Evolutionary conservation across 306 rosid genomes (phyloP), one percentile per base, ranked within the genome.

Genomic region (Quercus engelmannii): DNA sequence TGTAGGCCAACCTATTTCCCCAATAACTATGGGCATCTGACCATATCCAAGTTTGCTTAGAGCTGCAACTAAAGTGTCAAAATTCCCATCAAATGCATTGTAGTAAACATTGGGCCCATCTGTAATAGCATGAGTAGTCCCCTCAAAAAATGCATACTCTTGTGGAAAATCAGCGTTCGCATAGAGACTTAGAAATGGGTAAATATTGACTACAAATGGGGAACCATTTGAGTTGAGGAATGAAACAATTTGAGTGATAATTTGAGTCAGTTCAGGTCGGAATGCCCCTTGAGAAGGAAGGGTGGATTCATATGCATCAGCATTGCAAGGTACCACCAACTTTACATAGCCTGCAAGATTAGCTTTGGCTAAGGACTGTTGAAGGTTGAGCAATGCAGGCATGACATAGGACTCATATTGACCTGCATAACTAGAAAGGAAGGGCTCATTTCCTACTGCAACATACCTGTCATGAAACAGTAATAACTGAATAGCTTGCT

Each of bases 401-500:
- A 93, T 84, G 76, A 95, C 93, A 61, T 86, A 89, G 59, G 88
- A 78, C 86, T 83, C 83, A 87, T 78, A 95, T 78, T 92, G 93
- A 74, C 97, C 98, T 4, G 84, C 85, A 76, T 95, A 95, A 83
- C 94, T 85, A 1, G 92, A 1, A 57, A 95, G 99, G 87, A 95
- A 95, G 18, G 99, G 99, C 79, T 95, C 99, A 75, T 95, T 95
- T 83, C 99, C 98, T 25, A 95, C 96, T 8, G 99, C 98, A 71
- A 95, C 62, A 70, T 90, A 95, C 89, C 98, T 95, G 88, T 72
- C 80, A 80, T 75, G 51, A 82, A 30, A 76, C 77, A 65, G 56
- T 26, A 74, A 68, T 70, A 28, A 59, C 71, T 67, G 25, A 77
- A 79, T 56, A 56, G 54, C 65, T 62, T 6, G 70, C 18, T 64